Evolutionary conservation across 2,329 filamentous ascomycete species (phyloP), one percentile per base, ranked within the genome.

Genomic region (Clonostachys byssicola): DNA sequence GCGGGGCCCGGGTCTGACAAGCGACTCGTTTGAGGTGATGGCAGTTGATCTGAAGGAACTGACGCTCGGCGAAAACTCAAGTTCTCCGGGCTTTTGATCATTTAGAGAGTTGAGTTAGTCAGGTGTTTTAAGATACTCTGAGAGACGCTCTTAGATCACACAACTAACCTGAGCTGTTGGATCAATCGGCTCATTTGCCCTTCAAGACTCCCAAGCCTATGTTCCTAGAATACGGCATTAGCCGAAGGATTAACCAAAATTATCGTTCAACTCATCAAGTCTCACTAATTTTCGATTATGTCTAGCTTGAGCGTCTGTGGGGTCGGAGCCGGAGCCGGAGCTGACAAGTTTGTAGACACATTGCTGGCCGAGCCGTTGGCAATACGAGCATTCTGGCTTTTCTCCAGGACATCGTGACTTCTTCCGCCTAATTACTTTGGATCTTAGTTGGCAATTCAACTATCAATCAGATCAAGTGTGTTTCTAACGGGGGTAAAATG

Each of bases 321-420:
- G 43, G 16, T 52, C 50, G 4, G 40, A 39, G 16, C 45, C 23
- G 23, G 23, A 30, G 23, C 23, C 23, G 23, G 23, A 30, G 23
- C 23, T 30, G 23, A 30, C 23, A 30, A 10, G 8, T 8, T 66
- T 66, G 55, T 77, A 77, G 13, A 64, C 57, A 50, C 74, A 78
- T 49, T 56, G 56, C 54, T 77, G 74, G 6, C 67, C 64, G 33
- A 77, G 60, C n/a, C 74, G 66, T 34, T 66, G 61, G 57, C 74
- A 78, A 45, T 73, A 66, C 3, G 74, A 75, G 54, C 74, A 78
- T 1, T 63, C 53, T 1, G 74, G 74, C 47, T 71, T 67, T 52
- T 77, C 74, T 9, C 74, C 74, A 1, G 73, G 72, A 50, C 74
- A 78, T 58, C 68, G 68, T 33, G 72, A 69, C 55, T 78, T 78